Percentiles rank a stretch among this genome's conserved stretches.
These are phyloP conservation scores for Lactarius evosmus DNA, from an alignment of 768 basidiomycete species.

Conservation along the genomic window DNA sequence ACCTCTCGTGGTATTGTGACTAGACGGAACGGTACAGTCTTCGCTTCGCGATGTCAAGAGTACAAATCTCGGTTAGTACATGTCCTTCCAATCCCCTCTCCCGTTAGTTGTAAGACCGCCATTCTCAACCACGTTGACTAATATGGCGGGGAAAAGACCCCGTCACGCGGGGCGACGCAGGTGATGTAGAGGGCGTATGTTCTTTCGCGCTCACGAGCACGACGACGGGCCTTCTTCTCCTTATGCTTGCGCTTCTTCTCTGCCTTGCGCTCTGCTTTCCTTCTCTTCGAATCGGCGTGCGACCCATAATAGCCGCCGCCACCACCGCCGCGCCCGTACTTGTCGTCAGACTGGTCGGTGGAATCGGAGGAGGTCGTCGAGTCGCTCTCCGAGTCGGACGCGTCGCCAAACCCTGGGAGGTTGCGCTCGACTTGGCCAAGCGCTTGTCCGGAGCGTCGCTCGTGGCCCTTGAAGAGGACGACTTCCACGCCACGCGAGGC, in stretches of 20 bases:
- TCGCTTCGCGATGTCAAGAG: conserved; percentile 2
- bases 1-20: neutral
- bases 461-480: conserved; percentile 74
- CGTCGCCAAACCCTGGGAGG: conserved; percentile 47
- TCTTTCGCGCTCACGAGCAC: conserved; percentile 57
- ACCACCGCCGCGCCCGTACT: conserved; percentile 39
- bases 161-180: conserved; percentile 41
- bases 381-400: conserved; percentile 39
- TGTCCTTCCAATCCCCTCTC: neutral
- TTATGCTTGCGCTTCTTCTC: conserved; percentile 60
- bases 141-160: conserved; percentile 24
- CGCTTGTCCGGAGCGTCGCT: conserved; percentile 66
- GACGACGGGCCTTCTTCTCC: conserved; percentile 61
- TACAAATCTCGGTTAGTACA: conserved; percentile 11
- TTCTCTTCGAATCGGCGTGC: conserved; percentile 49
- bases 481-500: conserved; percentile 70
- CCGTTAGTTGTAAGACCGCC: neutral
- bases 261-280: conserved; percentile 49
- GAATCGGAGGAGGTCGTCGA: conserved; percentile 37
- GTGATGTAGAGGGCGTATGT: conserved; percentile 62
- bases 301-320: conserved; percentile 32
- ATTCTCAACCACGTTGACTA: conserved; percentile 4
- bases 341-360: conserved; percentile 38
- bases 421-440: conserved; percentile 54
- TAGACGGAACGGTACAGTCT: neutral